A percentile compares a stretch with the other conserved stretches of the same genome.
These are phyloP conservation scores for Mariannaea elegans DNA, from an alignment of 2,329 filamentous ascomycete species.

Conservation along the genomic window DNA sequence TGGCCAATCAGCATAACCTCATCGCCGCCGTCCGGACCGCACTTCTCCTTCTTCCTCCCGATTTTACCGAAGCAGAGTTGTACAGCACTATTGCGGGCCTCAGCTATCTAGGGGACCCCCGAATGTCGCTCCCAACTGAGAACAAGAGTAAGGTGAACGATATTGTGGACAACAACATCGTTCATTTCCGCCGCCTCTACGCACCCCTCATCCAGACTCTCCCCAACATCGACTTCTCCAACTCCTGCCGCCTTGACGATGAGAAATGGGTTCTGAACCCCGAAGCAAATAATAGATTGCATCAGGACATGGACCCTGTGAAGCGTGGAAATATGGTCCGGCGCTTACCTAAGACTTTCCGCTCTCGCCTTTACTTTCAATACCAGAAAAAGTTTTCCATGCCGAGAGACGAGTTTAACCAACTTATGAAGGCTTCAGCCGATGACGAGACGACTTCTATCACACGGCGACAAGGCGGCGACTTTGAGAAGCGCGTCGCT, in stretches of 20 bases:
- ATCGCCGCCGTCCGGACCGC: slow-evolving; percentile 91
- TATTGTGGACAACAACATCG: slow-evolving; percentile 90
- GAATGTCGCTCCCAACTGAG: slow-evolving; percentile 90
- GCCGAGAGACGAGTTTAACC: slow-evolving; percentile 81
- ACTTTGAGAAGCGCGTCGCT: slow-evolving; percentile 88
- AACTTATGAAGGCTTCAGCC: slow-evolving; percentile 80
- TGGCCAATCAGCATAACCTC: slow-evolving; percentile 96
- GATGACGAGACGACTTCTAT: slow-evolving; percentile 76
- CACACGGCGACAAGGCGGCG: slow-evolving; percentile 78
- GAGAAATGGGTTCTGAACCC: slow-evolving; percentile 52
- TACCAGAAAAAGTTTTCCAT: slow-evolving; percentile 93
- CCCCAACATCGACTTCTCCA: slow-evolving; percentile 84
- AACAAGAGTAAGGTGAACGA: slow-evolving; percentile 93
- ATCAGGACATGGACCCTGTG: slow-evolving; percentile 91
- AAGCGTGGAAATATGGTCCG: slow-evolving; percentile 97
- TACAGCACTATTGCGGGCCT: slow-evolving; percentile 93
- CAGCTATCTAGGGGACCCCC: slow-evolving; percentile 95
- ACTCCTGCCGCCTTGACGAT: slow-evolving; percentile 55
- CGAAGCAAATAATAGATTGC: slow-evolving; percentile 71
- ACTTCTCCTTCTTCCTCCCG: slow-evolving; percentile 81
- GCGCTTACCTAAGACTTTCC: slow-evolving; percentile 85
- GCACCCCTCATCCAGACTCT: slow-evolving; percentile 88
- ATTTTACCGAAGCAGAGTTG: slow-evolving; percentile 86
- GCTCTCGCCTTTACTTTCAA: slow-evolving; percentile 90
- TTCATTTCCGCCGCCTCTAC: slow-evolving; percentile 92